Conservation (phyloP, 768 basidiomycete species). For the Trametes cingulata region DNA sequence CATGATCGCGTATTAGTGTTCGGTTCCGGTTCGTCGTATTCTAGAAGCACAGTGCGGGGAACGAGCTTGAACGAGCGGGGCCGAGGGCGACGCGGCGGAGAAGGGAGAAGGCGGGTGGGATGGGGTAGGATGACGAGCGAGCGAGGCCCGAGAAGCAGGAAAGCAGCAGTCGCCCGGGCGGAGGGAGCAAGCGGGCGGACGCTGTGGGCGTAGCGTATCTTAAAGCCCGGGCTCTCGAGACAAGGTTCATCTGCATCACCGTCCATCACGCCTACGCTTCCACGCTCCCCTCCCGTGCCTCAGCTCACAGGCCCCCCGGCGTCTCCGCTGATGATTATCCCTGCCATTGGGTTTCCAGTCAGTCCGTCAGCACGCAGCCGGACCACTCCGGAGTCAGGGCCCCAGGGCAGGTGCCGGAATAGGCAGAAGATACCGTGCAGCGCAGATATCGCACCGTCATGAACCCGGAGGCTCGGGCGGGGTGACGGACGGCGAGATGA, state of each 20-base stretch:
- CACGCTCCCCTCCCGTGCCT: neutral
- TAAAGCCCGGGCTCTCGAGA: neutral
- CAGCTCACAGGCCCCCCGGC: neutral
- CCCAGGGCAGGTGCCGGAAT: no score
- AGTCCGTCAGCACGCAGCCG: no score
- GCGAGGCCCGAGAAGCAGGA: slow-evolving; percentile 4
- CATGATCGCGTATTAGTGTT: neutral
- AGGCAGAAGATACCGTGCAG: no score
- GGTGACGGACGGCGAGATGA: no score
- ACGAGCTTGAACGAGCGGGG: neutral
- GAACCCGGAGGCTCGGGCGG: no score
- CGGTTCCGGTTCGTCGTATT: neutral
- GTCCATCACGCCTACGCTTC: neutral
- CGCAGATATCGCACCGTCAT: no score
- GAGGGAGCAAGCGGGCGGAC: slow-evolving; percentile 6
- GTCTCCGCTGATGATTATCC: no score
- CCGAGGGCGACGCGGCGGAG: no score
- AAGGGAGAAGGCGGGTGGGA: neutral
- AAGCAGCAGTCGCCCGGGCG: slow-evolving; percentile 9
- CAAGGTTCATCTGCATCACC: slow-evolving; percentile 4
- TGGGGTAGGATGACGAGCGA: slow-evolving; percentile 1
- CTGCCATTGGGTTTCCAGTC: no score
- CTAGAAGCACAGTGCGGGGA: neutral
- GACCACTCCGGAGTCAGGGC: no score
- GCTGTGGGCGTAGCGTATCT: neutral